A percentile compares a stretch with the other conserved stretches of the same genome.
Evolutionary conservation across 2,329 filamentous ascomycete genomes (phyloP).

Genomic region (Phialophora expanda): DNA sequence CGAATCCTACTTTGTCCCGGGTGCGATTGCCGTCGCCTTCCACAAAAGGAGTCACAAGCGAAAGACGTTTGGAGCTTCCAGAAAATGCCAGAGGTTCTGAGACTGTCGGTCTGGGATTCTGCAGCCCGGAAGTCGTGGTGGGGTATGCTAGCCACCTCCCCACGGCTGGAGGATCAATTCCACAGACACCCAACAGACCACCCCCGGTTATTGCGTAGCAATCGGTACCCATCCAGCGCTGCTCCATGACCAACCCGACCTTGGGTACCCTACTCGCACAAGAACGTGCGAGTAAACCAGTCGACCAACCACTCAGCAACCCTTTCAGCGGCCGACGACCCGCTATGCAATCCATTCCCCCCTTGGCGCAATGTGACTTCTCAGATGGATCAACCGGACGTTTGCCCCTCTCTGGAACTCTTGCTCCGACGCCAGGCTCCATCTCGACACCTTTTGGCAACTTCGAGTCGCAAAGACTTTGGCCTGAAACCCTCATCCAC

Average conservation of each 20-base stretch:
- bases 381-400: conserved; percentile 13
- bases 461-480: not conserved
- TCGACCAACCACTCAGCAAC: not conserved
- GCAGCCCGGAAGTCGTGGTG: conserved; percentile 6
- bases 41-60: conserved; percentile 5
- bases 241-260: not conserved
- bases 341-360: conserved; percentile 6
- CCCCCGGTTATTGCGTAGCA: conserved; percentile 1
- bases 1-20: not conserved
- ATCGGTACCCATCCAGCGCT: not conserved
- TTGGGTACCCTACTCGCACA: not conserved
- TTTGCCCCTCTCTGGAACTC: conserved; percentile 27
- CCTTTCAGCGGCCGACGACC: conserved; percentile 7
- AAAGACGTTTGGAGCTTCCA: conserved; percentile 11
- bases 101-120: conserved; percentile 9
- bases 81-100: conserved; percentile 1
- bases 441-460: conserved; percentile 1
- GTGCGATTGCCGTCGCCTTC: not conserved
- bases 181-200: not conserved
- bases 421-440: conserved; percentile 26
- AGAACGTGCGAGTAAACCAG: no score
- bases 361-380: conserved; percentile 10
- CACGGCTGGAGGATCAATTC: conserved; percentile 8
- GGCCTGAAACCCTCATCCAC: conserved; percentile 9
- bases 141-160: not conserved